Conservation (phyloP, 345 rosid genomes). For the Eucalyptus caleyi region DNA sequence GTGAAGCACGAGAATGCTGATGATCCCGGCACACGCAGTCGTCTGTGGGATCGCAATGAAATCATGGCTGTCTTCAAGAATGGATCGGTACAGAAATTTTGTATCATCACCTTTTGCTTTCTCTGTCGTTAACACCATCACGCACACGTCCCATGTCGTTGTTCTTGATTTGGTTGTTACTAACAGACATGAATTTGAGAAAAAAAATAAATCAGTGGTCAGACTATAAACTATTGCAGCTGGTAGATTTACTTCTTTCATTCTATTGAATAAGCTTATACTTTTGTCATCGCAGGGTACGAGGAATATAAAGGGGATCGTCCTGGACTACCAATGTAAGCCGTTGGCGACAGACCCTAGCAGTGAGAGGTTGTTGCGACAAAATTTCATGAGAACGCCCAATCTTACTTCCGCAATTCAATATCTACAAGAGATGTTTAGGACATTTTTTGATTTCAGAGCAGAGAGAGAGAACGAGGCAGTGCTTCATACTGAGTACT, state of each 20-base stretch:
- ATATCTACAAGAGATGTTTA: conserved; percentile 3
- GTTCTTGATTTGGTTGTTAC: background rate
- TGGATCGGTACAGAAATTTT: conserved; percentile 14
- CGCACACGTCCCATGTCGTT: too few species aligned
- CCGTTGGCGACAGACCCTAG: background rate
- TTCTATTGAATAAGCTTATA: background rate
- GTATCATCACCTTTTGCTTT: background rate
- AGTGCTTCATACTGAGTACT: conserved; percentile 11
- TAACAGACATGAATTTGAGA: background rate
- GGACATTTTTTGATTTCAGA: background rate
- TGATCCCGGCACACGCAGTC: conserved; percentile 35
- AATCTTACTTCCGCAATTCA: background rate
- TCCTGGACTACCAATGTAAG: conserved; percentile 16
- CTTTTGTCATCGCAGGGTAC: conserved; percentile 26
- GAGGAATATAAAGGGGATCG: conserved; percentile 22
- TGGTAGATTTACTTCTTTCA: background rate
- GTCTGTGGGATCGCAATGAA: conserved; percentile 51
- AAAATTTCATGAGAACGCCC: background rate
- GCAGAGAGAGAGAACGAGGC: background rate
- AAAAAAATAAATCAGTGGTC: background rate
- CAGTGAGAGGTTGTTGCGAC: background rate
- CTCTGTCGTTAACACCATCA: background rate
- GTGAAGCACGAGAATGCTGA: background rate
- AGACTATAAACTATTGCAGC: background rate
- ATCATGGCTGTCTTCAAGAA: conserved; percentile 22